Evolutionary conservation across 2,329 filamentous ascomycete species (phyloP), one percentile per base, ranked within the genome.

Genomic region (Dothistroma septosporum): DNA sequence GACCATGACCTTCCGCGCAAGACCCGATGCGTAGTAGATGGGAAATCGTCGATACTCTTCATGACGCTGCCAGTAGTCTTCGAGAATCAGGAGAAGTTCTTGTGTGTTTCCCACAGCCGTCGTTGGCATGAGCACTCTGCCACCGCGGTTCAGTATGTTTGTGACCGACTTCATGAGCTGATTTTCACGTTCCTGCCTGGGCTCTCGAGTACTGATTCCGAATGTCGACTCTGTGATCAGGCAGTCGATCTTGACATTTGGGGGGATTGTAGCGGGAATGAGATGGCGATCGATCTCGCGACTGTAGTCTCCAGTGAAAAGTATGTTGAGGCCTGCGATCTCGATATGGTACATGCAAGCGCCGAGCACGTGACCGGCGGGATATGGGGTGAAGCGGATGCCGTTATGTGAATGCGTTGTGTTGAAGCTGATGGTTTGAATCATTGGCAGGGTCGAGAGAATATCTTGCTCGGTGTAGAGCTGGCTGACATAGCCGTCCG

Each of bases 311-410:
- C 94, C 94, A 0, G 94, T 99, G 76, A 99, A 99, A 69, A 99
- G 87, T 60, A 97, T 93, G 71, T 96, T 97, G 61, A 99, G 84
- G 0, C 93, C 94, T 4, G 93, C 94, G 71, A 99, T 99, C 72
- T 97, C 93, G 68, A 99, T 91, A 35, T 97, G 83, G 68, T 96
- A 99, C 94, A 99, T 99, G 70, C 94, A 94, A 12, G 94, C 94
- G 44, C 94, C 94, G 10, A 99, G 83, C n/a, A 99, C 94, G 79
- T 99, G 94, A 24, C 94, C 94, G 8, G 94, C 94, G 2, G 95
- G 94, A 69, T 96, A 97, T 16, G 94, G 94, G 0, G 94, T 99
- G 69, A 99, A 96, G 57, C 92, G 88, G 68, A 99, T 96, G 41
- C 92, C 96, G 35, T 93, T 94, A 65, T 97, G 93, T 9, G 92